These are phyloP conservation scores for Bassia scoparia DNA, from an alignment of 148 eudicot species.

Conservation along the genomic window DNA sequence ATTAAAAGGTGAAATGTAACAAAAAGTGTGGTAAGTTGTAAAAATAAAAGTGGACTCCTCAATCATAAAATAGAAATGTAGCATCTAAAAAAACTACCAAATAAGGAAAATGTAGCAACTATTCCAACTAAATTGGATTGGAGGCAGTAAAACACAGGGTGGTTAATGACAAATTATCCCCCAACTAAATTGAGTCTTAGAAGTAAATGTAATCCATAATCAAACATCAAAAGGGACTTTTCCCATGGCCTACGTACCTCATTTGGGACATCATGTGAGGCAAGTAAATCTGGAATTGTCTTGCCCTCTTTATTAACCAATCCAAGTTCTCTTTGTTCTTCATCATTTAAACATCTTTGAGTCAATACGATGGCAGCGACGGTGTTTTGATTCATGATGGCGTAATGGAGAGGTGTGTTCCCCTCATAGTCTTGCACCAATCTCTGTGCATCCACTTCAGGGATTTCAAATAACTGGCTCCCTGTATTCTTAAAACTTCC, in stretches of 20 bases:
- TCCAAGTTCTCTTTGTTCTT: background rate
- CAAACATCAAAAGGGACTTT: no score
- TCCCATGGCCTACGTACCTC: background rate
- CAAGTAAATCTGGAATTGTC: conserved; percentile 8
- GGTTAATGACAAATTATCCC: no score
- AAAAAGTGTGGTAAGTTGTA: no score
- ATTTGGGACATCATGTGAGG: background rate
- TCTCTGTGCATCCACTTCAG: conserved; percentile 13
- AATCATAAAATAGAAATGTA: no score
- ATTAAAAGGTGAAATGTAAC: no score
- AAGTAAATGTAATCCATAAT: no score
- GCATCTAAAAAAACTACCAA: no score
- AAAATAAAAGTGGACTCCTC: no score
- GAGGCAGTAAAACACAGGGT: no score
- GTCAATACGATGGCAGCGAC: conserved; percentile 5
- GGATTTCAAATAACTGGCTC: conserved; percentile 1
- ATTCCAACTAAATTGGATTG: no score
- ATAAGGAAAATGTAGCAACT: no score
- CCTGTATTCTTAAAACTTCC: background rate
- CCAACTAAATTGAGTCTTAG: no score
- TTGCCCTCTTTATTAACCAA: background rate
- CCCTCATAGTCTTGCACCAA: conserved; percentile 17
- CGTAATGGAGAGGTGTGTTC: conserved; percentile 13
- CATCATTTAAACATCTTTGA: background rate
- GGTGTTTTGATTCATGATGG: conserved; percentile 1